Evolutionary conservation across 176 grass and related monocot genomes (phyloP), one percentile per base, ranked within the genome.

Genomic region (Alopecurus myosuroides): DNA sequence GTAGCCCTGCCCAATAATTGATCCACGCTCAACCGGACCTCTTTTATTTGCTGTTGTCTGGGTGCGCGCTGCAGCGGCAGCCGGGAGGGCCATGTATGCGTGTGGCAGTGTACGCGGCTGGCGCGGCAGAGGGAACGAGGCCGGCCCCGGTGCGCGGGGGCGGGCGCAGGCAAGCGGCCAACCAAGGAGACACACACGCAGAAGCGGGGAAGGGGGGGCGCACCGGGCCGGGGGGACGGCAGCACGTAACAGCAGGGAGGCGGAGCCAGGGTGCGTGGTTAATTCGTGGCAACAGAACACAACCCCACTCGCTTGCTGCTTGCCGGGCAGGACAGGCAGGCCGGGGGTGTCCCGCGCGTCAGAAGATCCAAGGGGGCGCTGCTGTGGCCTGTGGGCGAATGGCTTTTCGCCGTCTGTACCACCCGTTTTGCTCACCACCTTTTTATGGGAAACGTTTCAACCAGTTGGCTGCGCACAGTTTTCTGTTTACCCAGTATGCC

Each of bases 161-260:
- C n/a, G n/a, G n/a, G n/a, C 41, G 70, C 70, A 74, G 70, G 70
- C 44, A 74, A 49, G 70, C 26, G 70, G 70, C 70, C 70, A 74
- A 74, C 0, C 42, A 4, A 6, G 70, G 70, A 74, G 70, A 74
- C 70, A 74, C 26, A 1, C 15, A 20, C 70, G 70, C 70, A 74
- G 70, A 9, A 40, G 69, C n/a, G 13, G 69, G 65, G 66, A 39
- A 37, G 19, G 65, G 36, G 31, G 67, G 63, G 37, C 66, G 35
- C 52, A 56, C 52, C 52, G n/a, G 55, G n/a, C 25, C 60, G 28
- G 58, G 28, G 6, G 26, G 17, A 40, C 65, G 26, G 62, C 17
- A 20, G 62, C 61, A 34, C 29, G 62, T 18, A 34, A n/a, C 65
- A 37, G 66, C 66, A 69, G 61, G n/a, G n/a, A n/a, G n/a, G n/a